Percentiles rank a stretch among this genome's conserved stretches.
phyloP scores from a whole-genome alignment of 768 basidiomycete genomes.

The Rhodocollybia butyracea region DNA sequence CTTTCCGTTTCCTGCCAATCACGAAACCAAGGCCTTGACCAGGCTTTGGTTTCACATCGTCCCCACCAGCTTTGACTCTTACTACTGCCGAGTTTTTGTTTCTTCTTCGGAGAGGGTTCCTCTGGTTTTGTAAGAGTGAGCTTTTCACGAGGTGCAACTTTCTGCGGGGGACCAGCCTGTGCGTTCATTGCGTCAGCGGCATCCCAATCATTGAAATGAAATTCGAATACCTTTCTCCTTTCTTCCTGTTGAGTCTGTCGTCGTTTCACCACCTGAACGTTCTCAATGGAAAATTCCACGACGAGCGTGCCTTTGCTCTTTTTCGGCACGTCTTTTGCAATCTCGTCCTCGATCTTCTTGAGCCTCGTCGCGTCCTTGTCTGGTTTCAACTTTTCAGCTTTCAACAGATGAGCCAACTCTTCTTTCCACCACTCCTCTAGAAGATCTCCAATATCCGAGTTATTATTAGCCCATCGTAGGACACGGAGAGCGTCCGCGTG shows the following conservation, averaged over 20 bases:
- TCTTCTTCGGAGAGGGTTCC: constrained; percentile 28
- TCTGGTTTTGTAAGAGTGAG: too few species aligned
- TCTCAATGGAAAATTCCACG: constrained; percentile 97
- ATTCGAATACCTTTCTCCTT: constrained; percentile 21
- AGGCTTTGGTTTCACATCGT: constrained; percentile 16
- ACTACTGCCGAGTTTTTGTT: constrained; percentile 27
- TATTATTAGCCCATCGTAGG: constrained; percentile 93
- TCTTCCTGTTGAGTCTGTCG: constrained; percentile 53
- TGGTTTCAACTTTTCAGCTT: constrained; percentile 47
- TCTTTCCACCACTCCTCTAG: constrained; percentile 86
- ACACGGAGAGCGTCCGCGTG: constrained; percentile 92
- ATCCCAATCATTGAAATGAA: too few species aligned
- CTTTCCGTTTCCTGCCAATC: constrained; percentile 80
- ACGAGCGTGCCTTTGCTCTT: constrained; percentile 56
- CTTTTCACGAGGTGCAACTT: constrained; percentile 11
- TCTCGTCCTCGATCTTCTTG: constrained; percentile 58
- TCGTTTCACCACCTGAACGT: constrained; percentile 83
- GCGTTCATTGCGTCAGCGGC: too few species aligned
- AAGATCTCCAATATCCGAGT: constrained; percentile 58
- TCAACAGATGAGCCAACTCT: constrained; percentile 58
- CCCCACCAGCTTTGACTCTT: constrained; percentile 7
- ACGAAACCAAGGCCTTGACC: constrained; percentile 58
- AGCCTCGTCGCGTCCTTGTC: constrained; percentile 50
- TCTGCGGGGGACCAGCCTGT: constrained; percentile 9
- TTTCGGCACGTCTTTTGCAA: constrained; percentile 25